Base-by-base conservation (phyloP, 116 monocot genomes). In the Thalassia testudinum region DNA sequence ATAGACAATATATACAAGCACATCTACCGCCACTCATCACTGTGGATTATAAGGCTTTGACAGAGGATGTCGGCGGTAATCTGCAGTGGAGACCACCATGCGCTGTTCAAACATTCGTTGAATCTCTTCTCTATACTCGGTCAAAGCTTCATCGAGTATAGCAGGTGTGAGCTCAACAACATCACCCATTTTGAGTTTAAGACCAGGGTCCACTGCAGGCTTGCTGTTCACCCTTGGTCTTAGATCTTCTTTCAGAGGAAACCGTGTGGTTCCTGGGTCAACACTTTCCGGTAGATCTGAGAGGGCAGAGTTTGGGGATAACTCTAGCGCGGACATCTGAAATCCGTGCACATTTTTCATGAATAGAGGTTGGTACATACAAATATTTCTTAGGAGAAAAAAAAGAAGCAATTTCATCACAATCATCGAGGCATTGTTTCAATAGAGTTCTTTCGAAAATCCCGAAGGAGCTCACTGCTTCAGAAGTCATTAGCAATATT, bases 271-370 rank as follows among this genome's bases (percentile, higher is more conserved):
- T 34, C 61, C 62, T 43, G 62, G 54, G 11, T 87, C 78, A 15
- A 66, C 70, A 44, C 77, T 70, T 58, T 87, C 87, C 55, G 83
- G 25, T 24, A 93, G 38, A 62, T 87, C 75, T 56, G 44, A 63
- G 18, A 93, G 61, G 2, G 87, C 87, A 5, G 87, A 87, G 64
- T 87, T 75, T 1, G 72, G 64, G 10, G 78, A 78, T 18, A 83
- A 68, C 51, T 93, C 92, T 21, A 83, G 83, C 24, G 87, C 80
- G 0, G 80, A 78, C 87, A 93, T 87, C 92, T 93, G 83, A 15
- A 40, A 37, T 7, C 28, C n/a, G n/a, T n/a, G 6, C 34, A 44
- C 64, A 54, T 14, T n/a, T n/a, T n/a, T n/a, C n/a, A n/a, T n/a
- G n/a, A n/a, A n/a, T n/a, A n/a, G n/a, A n/a, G n/a, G n/a, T n/a